These are phyloP conservation scores for Cylindrodendrum hubeiense DNA, from an alignment of 2,329 filamentous ascomycete species.

Conservation along the genomic window DNA sequence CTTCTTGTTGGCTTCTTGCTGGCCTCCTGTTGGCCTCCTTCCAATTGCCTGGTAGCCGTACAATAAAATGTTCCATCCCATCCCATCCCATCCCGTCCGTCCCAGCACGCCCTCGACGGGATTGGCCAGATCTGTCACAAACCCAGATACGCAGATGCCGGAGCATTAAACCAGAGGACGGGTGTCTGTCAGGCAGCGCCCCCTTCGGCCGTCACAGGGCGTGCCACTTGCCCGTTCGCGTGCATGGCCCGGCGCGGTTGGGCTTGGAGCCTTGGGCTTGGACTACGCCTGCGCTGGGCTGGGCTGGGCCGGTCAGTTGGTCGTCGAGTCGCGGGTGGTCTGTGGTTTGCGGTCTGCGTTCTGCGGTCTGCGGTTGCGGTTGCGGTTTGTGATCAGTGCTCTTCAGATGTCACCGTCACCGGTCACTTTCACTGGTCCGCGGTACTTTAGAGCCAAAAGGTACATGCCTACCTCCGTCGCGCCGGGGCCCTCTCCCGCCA, in stretches of 20 bases:
- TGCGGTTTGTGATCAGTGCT: conserved; percentile 9
- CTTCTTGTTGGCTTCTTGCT: too few species aligned
- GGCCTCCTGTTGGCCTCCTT: background rate
- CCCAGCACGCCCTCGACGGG: conserved; percentile 8
- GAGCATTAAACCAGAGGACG: background rate
- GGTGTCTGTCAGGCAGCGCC: background rate
- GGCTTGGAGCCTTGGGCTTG: conserved; percentile 13
- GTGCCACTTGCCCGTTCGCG: conserved; percentile 1
- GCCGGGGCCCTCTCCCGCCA: conserved; percentile 14
- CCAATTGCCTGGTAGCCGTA: background rate
- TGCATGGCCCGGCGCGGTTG: conserved; percentile 9
- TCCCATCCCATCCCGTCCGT: background rate
- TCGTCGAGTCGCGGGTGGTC: background rate
- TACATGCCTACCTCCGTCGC: conserved; percentile 9
- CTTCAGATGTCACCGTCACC: conserved; percentile 4
- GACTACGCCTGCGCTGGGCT: conserved; percentile 7
- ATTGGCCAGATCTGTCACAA: conserved; percentile 22
- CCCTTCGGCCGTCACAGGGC: conserved; percentile 1
- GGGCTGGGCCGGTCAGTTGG: conserved; percentile 5
- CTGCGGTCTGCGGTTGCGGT: background rate
- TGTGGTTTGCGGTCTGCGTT: conserved; percentile 4
- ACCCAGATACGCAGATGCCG: background rate
- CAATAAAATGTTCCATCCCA: background rate
- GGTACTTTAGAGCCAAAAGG: conserved; percentile 5
- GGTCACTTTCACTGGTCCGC: conserved; percentile 12